These are phyloP conservation scores for Magnaporthiopsis incrustans DNA, from an alignment of 2,329 filamentous ascomycete species.

Conservation along the genomic window DNA sequence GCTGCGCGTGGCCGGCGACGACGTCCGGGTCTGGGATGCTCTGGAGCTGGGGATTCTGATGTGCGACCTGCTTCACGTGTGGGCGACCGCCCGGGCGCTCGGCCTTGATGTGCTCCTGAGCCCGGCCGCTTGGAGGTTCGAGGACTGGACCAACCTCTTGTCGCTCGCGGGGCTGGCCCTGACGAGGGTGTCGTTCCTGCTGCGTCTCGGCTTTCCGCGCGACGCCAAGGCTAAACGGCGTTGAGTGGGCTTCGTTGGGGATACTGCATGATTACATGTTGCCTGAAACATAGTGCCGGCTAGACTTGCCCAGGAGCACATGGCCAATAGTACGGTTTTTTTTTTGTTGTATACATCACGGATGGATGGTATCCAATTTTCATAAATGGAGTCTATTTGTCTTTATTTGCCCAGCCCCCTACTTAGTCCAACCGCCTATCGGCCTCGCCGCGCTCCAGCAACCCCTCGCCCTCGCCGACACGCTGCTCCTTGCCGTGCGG, in stretches of 20 bases:
- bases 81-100: slow-evolving; percentile 23
- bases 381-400: no score
- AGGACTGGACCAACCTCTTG: slow-evolving; percentile 29
- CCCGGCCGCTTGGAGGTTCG: slow-evolving; percentile 22
- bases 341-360: no score
- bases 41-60: slow-evolving; percentile 17
- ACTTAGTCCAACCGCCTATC: slow-evolving; percentile 24
- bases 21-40: slow-evolving; percentile 21
- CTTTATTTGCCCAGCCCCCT: background rate
- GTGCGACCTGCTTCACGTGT: slow-evolving; percentile 22
- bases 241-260: background rate
- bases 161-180: slow-evolving; percentile 22
- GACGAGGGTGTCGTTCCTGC: slow-evolving; percentile 26
- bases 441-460: slow-evolving; percentile 25
- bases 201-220: slow-evolving; percentile 21
- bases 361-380: no score
- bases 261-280: background rate
- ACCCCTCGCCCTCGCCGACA: slow-evolving; percentile 18
- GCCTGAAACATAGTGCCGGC: no score
- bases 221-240: slow-evolving; percentile 2
- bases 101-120: slow-evolving; percentile 18
- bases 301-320: no score
- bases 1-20: slow-evolving; percentile 17
- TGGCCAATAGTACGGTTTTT: no score
- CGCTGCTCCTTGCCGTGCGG: slow-evolving; percentile 21